phyloP scores from a whole-genome alignment of 2,329 filamentous ascomycete species.

The Cordyceps cateniannulata region DNA sequence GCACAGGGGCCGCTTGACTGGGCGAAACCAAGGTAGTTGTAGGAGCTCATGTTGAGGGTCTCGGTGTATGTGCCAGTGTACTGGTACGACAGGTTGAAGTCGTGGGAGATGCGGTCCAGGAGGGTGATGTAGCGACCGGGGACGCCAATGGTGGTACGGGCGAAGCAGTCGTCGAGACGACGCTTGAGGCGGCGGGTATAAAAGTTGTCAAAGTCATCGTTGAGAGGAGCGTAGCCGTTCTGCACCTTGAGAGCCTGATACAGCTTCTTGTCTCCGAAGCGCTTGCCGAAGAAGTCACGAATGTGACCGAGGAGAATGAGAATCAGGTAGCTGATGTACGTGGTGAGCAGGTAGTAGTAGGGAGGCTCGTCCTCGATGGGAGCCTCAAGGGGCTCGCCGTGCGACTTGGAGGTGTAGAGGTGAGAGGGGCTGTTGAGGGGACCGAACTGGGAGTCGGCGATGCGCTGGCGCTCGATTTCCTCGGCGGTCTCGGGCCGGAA shows the following conservation, averaged over 20 bases:
- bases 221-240: conserved; percentile 90
- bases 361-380: conserved; percentile 92
- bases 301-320: conserved; percentile 94
- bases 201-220: conserved; percentile 98
- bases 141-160: conserved; percentile 84
- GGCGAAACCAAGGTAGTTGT: conserved; percentile 98
- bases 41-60: conserved; percentile 97
- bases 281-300: conserved; percentile 95
- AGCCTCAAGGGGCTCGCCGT: conserved; percentile 70
- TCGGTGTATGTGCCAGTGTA: conserved; percentile 87
- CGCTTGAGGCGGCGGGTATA: conserved; percentile 90
- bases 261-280: conserved; percentile 73
- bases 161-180: conserved; percentile 95
- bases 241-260: conserved; percentile 77
- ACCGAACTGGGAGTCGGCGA: conserved; percentile 84
- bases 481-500: conserved; percentile 84
- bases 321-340: conserved; percentile 96
- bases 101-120: conserved; percentile 81
- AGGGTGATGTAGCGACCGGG: conserved; percentile 91
- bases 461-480: conserved; percentile 68
- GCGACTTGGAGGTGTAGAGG: conserved; percentile 82
- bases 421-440: conserved; percentile 75
- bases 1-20: conserved; percentile 96
- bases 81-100: conserved; percentile 87
- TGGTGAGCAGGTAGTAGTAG: conserved; percentile 94